phyloP scores from a whole-genome alignment of 495 filamentous ascomycete genomes.

The Tuber umbilicatum region DNA sequence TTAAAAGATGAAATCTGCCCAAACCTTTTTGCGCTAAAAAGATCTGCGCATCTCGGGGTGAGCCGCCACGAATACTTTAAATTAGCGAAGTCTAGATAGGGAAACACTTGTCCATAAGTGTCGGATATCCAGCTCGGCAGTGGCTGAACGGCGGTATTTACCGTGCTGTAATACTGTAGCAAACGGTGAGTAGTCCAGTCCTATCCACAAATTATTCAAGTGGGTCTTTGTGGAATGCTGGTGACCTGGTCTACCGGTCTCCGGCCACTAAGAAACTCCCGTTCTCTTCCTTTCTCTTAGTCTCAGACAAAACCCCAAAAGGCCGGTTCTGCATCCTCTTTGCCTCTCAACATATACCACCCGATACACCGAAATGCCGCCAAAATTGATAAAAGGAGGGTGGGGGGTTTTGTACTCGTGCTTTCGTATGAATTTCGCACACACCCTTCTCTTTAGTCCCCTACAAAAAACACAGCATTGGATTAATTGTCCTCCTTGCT shows the following conservation, averaged over 20 bases:
- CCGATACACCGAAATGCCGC: background rate
- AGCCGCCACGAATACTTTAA: constrained; percentile 28
- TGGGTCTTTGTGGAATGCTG: constrained; percentile 1
- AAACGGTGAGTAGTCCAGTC: background rate
- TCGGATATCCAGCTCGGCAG: background rate
- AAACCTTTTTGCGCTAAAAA: constrained; percentile 26
- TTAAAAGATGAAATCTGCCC: background rate
- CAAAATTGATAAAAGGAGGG: background rate
- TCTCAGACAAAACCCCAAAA: background rate
- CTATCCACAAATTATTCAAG: background rate
- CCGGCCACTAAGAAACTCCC: background rate
- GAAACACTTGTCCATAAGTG: constrained; percentile 1
- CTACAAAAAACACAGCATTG: constrained; percentile 15
- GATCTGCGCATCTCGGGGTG: constrained; percentile 34
- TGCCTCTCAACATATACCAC: background rate
- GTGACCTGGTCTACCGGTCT: background rate
- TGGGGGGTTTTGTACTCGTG: background rate
- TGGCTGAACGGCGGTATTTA: background rate
- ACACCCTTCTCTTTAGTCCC: background rate
- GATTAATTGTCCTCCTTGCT: constrained; percentile 19
- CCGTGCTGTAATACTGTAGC: background rate
- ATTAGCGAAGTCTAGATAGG: constrained; percentile 32
- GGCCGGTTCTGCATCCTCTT: background rate
- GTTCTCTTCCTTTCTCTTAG: background rate
- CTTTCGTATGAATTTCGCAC: background rate